Conservation (phyloP, 2,329 filamentous ascomycete species). For the Paracoccidioides lutzii region DNA sequence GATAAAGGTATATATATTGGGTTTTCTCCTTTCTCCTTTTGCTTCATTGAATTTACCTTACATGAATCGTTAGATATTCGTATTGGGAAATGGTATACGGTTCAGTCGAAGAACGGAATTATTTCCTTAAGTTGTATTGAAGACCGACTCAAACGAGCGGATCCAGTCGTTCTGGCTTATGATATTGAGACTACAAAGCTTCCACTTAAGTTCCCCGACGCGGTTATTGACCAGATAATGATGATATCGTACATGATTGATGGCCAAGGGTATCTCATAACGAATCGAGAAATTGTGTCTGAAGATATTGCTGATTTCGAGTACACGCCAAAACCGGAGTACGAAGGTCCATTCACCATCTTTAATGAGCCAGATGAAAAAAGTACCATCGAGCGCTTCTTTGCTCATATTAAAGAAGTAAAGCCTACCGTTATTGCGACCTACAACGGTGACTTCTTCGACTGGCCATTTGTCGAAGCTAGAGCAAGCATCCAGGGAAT, state of each 20-base stretch:
- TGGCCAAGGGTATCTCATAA: conserved; percentile 93
- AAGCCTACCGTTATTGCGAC: conserved; percentile 93
- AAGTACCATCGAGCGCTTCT: conserved; percentile 76
- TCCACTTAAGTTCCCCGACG: conserved; percentile 91
- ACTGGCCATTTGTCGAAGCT: conserved; percentile 97
- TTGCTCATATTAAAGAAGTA: conserved; percentile 87
- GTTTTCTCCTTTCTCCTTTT: not conserved
- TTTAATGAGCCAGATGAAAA: conserved; percentile 98
- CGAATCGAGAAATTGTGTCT: conserved; percentile 92
- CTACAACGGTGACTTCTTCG: conserved; percentile 99
- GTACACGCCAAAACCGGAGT: conserved; percentile 94
- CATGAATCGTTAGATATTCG: conserved; percentile 56
- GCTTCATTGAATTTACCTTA: conserved; percentile 14
- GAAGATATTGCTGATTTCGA: conserved; percentile 97
- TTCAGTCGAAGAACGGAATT: conserved; percentile 84
- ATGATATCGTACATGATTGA: conserved; percentile 99
- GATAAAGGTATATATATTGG: conserved; percentile 53
- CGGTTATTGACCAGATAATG: conserved; percentile 92
- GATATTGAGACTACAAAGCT: conserved; percentile 98
- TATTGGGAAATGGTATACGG: conserved; percentile 92
- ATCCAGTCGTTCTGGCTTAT: conserved; percentile 96
- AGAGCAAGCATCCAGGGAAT: conserved; percentile 88
- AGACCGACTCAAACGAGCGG: conserved; percentile 76
- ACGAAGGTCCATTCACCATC: conserved; percentile 87
- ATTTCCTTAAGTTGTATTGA: conserved; percentile 75